Conservation (phyloP, 2,329 filamentous ascomycete genomes). For the Thelonectria olida region DNA sequence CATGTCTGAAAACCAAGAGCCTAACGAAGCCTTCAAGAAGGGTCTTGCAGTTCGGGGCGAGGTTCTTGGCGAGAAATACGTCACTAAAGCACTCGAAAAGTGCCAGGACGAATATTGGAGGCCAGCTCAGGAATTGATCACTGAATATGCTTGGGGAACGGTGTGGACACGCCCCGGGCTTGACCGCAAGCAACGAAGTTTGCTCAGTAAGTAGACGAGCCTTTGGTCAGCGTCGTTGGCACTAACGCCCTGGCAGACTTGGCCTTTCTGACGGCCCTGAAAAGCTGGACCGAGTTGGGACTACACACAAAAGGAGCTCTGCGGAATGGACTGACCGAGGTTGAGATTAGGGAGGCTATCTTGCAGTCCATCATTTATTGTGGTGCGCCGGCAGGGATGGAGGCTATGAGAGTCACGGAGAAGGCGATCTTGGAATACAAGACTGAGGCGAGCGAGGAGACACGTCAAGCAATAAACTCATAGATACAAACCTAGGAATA, state of each 20-base stretch:
- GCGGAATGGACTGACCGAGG: conserved; percentile 27
- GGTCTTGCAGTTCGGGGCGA: conserved; percentile 16
- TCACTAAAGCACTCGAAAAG: conserved; percentile 24
- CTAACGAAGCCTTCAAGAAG: too few species aligned
- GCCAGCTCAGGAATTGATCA: conserved; percentile 30
- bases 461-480: too few species aligned
- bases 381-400: conserved; percentile 27
- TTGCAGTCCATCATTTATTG: conserved; percentile 32
- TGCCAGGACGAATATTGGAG: conserved; percentile 31
- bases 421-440: conserved; percentile 18
- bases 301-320: conserved; percentile 29
- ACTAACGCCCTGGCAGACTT: not conserved
- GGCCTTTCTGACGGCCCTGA: conserved; percentile 30
- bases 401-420: conserved; percentile 30
- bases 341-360: conserved; percentile 29
- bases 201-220: conserved; percentile 30
- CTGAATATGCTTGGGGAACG: conserved; percentile 24
- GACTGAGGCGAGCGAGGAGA: too few species aligned
- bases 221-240: too few species aligned
- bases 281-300: conserved; percentile 24
- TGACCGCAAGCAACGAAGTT: conserved; percentile 31
- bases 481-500: too few species aligned
- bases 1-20: too few species aligned
- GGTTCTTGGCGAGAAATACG: conserved; percentile 31
- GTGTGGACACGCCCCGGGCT: conserved; percentile 29